These are phyloP conservation scores for Lactarius sanguifluus DNA, from an alignment of 768 basidiomycete genomes.

Conservation along the genomic window DNA sequence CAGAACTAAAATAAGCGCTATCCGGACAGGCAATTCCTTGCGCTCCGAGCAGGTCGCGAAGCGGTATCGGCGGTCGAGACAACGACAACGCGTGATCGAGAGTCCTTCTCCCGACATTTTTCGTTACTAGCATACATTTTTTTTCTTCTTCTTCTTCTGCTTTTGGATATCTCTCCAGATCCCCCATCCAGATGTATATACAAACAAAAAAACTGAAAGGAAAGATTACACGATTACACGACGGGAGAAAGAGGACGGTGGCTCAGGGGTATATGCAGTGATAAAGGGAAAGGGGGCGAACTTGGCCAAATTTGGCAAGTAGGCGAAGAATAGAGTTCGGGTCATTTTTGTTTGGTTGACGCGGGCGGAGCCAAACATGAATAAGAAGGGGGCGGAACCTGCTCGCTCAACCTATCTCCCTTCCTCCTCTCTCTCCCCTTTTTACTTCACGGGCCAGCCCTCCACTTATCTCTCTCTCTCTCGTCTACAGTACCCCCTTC, in stretches of 20 bases:
- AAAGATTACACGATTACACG: neutral
- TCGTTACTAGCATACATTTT: neutral
- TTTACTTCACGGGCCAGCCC: conserved; percentile 34
- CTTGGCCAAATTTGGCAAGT: conserved; percentile 11
- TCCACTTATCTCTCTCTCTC: conserved; percentile 55
- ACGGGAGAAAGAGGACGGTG: neutral
- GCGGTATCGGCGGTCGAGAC: conserved; percentile 5
- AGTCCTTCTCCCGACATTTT: conserved; percentile 22
- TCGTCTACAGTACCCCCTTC: conserved; percentile 52
- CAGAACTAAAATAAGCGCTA: neutral
- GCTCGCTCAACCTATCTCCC: conserved; percentile 18
- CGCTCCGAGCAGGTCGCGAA: conserved; percentile 8
- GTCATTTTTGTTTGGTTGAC: conserved; percentile 40
- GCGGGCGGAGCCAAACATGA: conserved; percentile 35
- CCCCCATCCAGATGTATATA: neutral
- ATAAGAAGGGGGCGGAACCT: conserved; percentile 40
- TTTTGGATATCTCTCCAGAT: neutral
- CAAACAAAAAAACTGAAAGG: neutral
- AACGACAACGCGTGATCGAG: conserved; percentile 23
- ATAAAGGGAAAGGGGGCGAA: conserved; percentile 12
- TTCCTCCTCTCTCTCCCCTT: conserved; percentile 38
- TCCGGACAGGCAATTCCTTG: conserved; percentile 14
- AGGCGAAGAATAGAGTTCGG: conserved; percentile 34
- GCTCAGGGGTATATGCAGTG: neutral
- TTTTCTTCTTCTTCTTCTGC: neutral